phyloP scores from a whole-genome alignment of 257 asterid species.

The Plantago ovata region DNA sequence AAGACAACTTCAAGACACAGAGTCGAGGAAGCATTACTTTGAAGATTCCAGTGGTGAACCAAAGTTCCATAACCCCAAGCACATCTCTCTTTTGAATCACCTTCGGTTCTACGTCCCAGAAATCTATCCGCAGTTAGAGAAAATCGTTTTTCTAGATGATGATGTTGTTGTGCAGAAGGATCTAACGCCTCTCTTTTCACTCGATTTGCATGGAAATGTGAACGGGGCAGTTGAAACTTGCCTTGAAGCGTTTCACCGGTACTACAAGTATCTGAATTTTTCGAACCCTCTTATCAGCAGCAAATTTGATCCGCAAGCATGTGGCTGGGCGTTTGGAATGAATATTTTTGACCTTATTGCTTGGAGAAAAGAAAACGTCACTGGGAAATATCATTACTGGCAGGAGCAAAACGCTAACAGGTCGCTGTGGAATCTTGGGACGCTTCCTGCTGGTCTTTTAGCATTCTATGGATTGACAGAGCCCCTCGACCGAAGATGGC shows the following conservation, averaged over 20 bases:
- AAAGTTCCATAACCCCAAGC: slow-evolving; percentile 56
- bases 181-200: slow-evolving; percentile 66
- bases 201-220: slow-evolving; percentile 85
- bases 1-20: slow-evolving; percentile 40
- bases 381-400: slow-evolving; percentile 70
- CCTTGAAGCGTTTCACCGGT: slow-evolving; percentile 81
- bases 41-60: slow-evolving; percentile 40
- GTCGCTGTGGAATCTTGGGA: slow-evolving; percentile 80
- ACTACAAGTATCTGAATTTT: slow-evolving; percentile 75
- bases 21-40: slow-evolving; percentile 33
- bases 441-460: slow-evolving; percentile 82
- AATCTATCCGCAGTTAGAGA: slow-evolving; percentile 75
- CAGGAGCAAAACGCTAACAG: slow-evolving; percentile 50
- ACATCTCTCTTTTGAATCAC: slow-evolving; percentile 56
- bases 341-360: slow-evolving; percentile 73
- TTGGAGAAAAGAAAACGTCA: slow-evolving; percentile 75
- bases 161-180: slow-evolving; percentile 87
- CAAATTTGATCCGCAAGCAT: slow-evolving; percentile 82
- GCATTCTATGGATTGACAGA: slow-evolving; percentile 77
- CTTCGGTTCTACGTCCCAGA: slow-evolving; percentile 86
- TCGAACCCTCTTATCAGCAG: slow-evolving; percentile 74
- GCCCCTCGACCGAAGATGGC: slow-evolving; percentile 93
- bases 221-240: slow-evolving; percentile 96
- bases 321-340: slow-evolving; percentile 97
- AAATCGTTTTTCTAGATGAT: slow-evolving; percentile 79